A percentile compares a stretch with the other conserved stretches of the same genome.
phyloP scores from a whole-genome alignment of 2,329 filamentous ascomycete genomes.

The Cercospora sp. region DNA sequence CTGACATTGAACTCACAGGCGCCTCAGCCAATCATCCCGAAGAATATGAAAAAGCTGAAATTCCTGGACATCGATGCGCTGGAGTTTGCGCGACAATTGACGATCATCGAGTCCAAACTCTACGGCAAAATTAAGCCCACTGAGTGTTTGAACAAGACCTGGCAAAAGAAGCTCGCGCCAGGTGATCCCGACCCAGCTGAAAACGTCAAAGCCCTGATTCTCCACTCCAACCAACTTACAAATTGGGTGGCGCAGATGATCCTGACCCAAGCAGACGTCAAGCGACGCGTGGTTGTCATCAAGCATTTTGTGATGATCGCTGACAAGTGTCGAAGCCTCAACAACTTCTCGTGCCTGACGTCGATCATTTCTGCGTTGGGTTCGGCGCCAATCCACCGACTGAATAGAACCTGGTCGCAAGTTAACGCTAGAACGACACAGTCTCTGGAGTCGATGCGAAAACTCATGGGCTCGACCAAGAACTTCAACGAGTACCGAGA shows the following conservation, averaged over 20 bases:
- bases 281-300: slow-evolving; percentile 94
- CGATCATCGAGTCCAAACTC: slow-evolving; percentile 90
- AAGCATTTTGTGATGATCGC: slow-evolving; percentile 97
- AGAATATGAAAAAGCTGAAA: slow-evolving; percentile 99
- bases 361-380: slow-evolving; percentile 96
- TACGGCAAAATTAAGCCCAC: slow-evolving; percentile 96
- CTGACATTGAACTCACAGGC: slow-evolving; percentile 75
- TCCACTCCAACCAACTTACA: slow-evolving; percentile 97
- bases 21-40: slow-evolving; percentile 89
- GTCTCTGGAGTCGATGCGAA: slow-evolving; percentile 85
- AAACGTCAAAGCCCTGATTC: slow-evolving; percentile 93
- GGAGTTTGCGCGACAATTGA: slow-evolving; percentile 96
- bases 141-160: slow-evolving; percentile 97
- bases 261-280: slow-evolving; percentile 87
- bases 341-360: slow-evolving; percentile 96
- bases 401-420: slow-evolving; percentile 91
- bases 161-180: slow-evolving; percentile 90
- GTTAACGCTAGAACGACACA: slow-evolving; percentile 81
- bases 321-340: slow-evolving; percentile 90
- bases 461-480: slow-evolving; percentile 94
- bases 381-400: slow-evolving; percentile 89
- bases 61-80: slow-evolving; percentile 95
- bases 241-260: slow-evolving; percentile 99
- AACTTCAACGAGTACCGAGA: slow-evolving; percentile 98
- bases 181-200: slow-evolving; percentile 82